These are phyloP conservation scores for Trichoderma asperellum DNA, from an alignment of 2,329 filamentous ascomycete genomes.

Conservation along the genomic window DNA sequence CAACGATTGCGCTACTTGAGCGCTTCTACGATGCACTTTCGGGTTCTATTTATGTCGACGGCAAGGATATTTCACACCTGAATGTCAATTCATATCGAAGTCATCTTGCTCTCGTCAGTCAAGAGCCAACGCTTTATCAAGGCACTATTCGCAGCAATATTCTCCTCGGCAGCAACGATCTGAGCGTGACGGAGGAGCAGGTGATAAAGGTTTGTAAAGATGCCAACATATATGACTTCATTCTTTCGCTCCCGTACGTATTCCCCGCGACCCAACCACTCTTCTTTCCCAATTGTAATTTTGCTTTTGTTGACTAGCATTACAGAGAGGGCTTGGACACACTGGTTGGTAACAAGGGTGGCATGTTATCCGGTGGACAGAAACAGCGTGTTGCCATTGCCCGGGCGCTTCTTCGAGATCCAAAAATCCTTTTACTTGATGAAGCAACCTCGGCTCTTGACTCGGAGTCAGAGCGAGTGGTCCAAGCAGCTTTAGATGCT, in stretches of 20 bases:
- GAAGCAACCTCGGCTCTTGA: constrained; percentile 28
- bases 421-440: constrained; percentile 26
- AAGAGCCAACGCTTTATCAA: constrained; percentile 93
- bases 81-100: constrained; percentile 87
- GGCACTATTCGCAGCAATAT: constrained; percentile 92
- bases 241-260: constrained; percentile 69
- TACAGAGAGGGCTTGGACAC: constrained; percentile 27
- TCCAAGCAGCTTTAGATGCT: constrained; percentile 36
- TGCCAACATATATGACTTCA: constrained; percentile 92
- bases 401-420: constrained; percentile 26
- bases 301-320: neutral
- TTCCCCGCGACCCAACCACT: neutral
- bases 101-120: constrained; percentile 83
- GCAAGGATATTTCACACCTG: constrained; percentile 76
- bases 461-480: constrained; percentile 25
- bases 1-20: constrained; percentile 88
- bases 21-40: constrained; percentile 90
- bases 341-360: constrained; percentile 45
- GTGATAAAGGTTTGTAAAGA: constrained; percentile 82
- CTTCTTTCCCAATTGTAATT: neutral
- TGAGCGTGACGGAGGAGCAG: constrained; percentile 70
- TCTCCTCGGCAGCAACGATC: constrained; percentile 70
- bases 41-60: constrained; percentile 84
- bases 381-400: constrained; percentile 29
- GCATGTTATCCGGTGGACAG: constrained; percentile 36